A percentile compares a stretch with the other conserved stretches of the same genome.
Evolutionary conservation across 768 basidiomycete species (phyloP).

Genomic region (Cubamyces sp.): DNA sequence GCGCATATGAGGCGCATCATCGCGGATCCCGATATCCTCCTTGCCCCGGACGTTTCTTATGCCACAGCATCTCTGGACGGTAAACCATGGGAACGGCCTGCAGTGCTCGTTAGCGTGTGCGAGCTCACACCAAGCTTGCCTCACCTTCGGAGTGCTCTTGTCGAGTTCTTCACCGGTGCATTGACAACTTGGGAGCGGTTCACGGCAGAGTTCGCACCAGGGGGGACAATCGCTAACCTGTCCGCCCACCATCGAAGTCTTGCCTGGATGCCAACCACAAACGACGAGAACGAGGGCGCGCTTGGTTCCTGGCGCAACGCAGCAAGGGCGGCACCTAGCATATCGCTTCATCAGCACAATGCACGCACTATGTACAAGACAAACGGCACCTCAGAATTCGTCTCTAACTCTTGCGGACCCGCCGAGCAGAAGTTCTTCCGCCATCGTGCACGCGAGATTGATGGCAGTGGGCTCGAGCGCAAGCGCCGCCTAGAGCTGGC

Average conservation of each 20-base stretch:
- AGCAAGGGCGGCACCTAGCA: too few relatives aligned
- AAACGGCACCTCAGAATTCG: background rate
- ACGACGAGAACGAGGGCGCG: constrained; percentile 37
- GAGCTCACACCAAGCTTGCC: constrained; percentile 17
- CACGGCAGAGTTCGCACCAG: constrained; percentile 33
- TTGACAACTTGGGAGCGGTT: constrained; percentile 31
- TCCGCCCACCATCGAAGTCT: background rate
- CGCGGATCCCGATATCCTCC: constrained; percentile 28
- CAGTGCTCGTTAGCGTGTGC: constrained; percentile 23
- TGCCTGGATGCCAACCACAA: constrained; percentile 31
- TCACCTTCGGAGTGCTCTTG: constrained; percentile 12
- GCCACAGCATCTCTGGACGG: constrained; percentile 22
- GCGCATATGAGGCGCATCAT: constrained; percentile 25
- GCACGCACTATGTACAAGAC: constrained; percentile 7
- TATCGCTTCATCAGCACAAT: constrained; percentile 19
- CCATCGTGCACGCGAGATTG: background rate
- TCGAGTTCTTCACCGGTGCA: constrained; percentile 32
- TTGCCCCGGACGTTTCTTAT: constrained; percentile 18
- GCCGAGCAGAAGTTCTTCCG: background rate
- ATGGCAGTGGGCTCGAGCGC: background rate
- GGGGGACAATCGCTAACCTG: constrained; percentile 21
- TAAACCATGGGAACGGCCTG: constrained; percentile 8
- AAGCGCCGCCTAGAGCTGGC: background rate
- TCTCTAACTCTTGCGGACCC: background rate
- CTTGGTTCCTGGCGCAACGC: constrained; percentile 22